Percentiles rank a stretch among this genome's conserved stretches.
Evolutionary conservation across 352 stramenopile species (phyloP).

Genomic region (Globisporangium uncinulatum): DNA sequence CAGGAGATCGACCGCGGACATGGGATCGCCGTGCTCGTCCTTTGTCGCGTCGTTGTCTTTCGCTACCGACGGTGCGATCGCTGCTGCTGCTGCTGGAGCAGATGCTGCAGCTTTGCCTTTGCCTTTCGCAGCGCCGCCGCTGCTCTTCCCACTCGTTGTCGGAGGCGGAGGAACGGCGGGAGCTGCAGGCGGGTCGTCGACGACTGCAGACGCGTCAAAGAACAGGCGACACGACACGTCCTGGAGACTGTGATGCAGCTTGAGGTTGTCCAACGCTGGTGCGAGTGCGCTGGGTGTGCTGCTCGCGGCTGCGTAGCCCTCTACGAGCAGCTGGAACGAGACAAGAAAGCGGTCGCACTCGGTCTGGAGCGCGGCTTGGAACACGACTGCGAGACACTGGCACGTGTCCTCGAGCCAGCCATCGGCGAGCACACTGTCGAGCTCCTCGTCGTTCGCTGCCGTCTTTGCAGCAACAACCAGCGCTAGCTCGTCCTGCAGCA

Average conservation of each 20-base stretch:
- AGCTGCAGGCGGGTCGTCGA: constrained; percentile 13
- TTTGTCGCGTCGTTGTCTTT: constrained; percentile 5
- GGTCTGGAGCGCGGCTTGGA: constrained; percentile 52
- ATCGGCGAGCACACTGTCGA: constrained; percentile 35
- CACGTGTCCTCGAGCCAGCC: constrained; percentile 56
- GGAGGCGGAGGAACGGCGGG: constrained; percentile 1
- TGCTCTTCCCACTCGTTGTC: constrained; percentile 15
- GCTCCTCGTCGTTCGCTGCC: constrained; percentile 36
- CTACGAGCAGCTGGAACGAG: constrained; percentile 48
- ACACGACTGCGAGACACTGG: constrained; percentile 34
- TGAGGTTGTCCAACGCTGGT: constrained; percentile 27
- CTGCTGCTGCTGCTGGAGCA: constrained; percentile 13
- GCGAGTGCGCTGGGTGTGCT: constrained; percentile 22
- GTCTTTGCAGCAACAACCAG: constrained; percentile 37
- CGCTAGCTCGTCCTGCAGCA: constrained; percentile 62
- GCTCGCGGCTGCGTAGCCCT: constrained; percentile 46
- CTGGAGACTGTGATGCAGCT: constrained; percentile 14
- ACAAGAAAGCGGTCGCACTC: constrained; percentile 71
- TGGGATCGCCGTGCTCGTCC: constrained; percentile 18
- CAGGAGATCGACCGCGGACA: constrained; percentile 33
- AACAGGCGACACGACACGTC: constrained; percentile 39
- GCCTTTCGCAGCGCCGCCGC: constrained; percentile 19
- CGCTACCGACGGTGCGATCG: constrained; percentile 16
- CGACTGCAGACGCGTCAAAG: constrained; percentile 22
- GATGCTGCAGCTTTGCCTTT: constrained; percentile 29